Base-by-base conservation (phyloP, 768 basidiomycete species). In the Suillus occidentalis region DNA sequence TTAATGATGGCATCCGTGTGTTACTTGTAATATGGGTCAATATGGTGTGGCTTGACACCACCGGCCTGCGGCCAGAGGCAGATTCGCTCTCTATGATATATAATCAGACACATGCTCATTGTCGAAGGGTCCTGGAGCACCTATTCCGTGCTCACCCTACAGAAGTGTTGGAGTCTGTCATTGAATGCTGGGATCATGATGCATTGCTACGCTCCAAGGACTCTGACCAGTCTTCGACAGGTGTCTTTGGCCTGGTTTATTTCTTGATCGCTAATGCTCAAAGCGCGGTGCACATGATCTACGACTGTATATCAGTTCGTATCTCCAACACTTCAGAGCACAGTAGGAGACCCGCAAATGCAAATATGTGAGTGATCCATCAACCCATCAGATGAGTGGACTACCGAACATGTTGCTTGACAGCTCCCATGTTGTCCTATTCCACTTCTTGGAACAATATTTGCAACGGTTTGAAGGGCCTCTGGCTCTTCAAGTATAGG, bases 401-500 rank as follows among this genome's bases (percentile, higher is more conserved):
- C 8, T 58, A 13, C 25, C 18, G 18, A 40, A 37, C 39, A 3
- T 10, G 6, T 22, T 13, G 31, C 40, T 28, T 62, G 52, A n/a
- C 64, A 96, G 94, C 65, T 84, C 86, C 43, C 92, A 95, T 65
- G 76, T 78, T 4, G 82, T 83, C 18, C 71, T 95, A n/a, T 95
- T 94, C 81, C 85, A 83, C 37, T 99, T 98, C 74, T 80, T 99
- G 55, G 95, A 98, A 72, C 87, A 87, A 62, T 99, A 99, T 72
- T 74, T 98, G 36, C 79, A 78, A 20, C 86, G 89, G 13, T 76
- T 99, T 49, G 97, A 99, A 75, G 94, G 94, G 0, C 94, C 97
- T 0, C 79, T 97, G 42, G 96, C 94, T 4, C 82, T 95, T 13
- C 97, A 99, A 78, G 91, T 98, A 22, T 99, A 96, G 97, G 76